Conservation (phyloP, 352 stramenopile species). For the Bremia lactucae region DNA sequence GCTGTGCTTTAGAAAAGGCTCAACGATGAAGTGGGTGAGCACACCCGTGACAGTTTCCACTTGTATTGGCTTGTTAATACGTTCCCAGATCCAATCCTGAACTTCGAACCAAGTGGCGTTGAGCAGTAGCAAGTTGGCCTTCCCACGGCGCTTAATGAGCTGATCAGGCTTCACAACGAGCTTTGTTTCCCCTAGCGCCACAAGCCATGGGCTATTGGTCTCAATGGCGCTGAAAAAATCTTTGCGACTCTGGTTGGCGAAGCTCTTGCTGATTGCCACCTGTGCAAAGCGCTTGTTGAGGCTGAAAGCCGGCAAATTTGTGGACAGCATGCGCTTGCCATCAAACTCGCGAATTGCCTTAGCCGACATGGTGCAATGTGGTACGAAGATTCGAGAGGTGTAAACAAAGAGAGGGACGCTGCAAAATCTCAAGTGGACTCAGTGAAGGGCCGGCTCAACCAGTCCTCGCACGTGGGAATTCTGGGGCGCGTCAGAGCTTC, state of each 20-base stretch:
- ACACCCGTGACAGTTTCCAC: constrained; percentile 87
- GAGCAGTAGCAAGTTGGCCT: constrained; percentile 91
- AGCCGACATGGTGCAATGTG: constrained; percentile 75
- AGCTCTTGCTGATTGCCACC: constrained; percentile 40
- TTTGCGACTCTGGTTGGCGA: constrained; percentile 26
- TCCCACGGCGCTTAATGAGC: constrained; percentile 95
- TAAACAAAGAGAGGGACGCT: constrained; percentile 9
- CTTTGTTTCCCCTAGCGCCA: constrained; percentile 48
- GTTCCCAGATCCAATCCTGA: constrained; percentile 89
- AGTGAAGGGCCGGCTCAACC: not conserved
- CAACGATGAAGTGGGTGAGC: constrained; percentile 95
- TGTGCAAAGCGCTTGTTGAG: constrained; percentile 72
- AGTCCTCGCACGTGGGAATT: constrained; percentile 5
- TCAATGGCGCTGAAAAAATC: constrained; percentile 67
- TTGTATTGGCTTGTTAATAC: constrained; percentile 89
- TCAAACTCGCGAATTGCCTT: constrained; percentile 94
- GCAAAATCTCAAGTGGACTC: constrained; percentile 26
- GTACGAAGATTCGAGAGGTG: constrained; percentile 1
- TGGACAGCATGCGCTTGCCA: constrained; percentile 89
- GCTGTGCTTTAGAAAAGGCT: constrained; percentile 92
- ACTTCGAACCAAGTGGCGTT: constrained; percentile 90
- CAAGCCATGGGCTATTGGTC: constrained; percentile 75
- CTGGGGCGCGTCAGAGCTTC: constrained; percentile 3
- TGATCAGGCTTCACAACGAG: constrained; percentile 97
- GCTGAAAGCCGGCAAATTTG: constrained; percentile 62